Evolutionary conservation across 2,329 filamentous ascomycete species (phyloP).

Genomic region (Fusarium austroafricanum): DNA sequence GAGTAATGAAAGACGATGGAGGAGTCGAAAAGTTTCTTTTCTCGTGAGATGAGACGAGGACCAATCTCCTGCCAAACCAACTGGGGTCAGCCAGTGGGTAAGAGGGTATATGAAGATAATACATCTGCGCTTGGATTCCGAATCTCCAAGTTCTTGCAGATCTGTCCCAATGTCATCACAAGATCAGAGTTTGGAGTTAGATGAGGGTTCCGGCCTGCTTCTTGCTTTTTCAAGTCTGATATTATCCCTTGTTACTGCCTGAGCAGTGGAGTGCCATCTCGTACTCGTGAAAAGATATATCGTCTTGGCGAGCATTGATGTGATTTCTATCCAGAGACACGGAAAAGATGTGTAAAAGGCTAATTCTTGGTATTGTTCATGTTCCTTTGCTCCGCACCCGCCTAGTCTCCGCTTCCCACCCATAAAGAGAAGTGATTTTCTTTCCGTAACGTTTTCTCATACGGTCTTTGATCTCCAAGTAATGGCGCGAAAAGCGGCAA

Average conservation of each 20-base stretch:
- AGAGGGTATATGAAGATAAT: too few species aligned
- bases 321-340: background rate
- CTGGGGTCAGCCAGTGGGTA: too few species aligned
- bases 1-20: conserved; percentile 1
- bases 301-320: background rate
- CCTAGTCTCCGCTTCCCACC: conserved; percentile 32
- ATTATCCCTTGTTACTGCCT: background rate
- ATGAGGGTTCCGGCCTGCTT: background rate
- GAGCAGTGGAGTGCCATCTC: background rate
- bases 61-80: too few species aligned
- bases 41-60: background rate
- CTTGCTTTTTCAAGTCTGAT: conserved; percentile 9
- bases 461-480: conserved; percentile 29
- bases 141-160: conserved; percentile 7
- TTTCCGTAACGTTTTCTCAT: conserved; percentile 23
- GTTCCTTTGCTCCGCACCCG: background rate
- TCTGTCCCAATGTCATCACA: conserved; percentile 5
- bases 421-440: conserved; percentile 31
- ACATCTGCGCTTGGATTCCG: background rate
- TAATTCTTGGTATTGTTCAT: background rate
- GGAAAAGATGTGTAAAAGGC: background rate
- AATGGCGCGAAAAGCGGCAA: conserved; percentile 38
- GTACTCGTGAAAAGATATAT: background rate
- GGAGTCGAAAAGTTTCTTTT: conserved; percentile 6
- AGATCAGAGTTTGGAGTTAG: conserved; percentile 12